phyloP scores from a whole-genome alignment of 352 stramenopile genomes.

The Sclerospora graminicola region DNA sequence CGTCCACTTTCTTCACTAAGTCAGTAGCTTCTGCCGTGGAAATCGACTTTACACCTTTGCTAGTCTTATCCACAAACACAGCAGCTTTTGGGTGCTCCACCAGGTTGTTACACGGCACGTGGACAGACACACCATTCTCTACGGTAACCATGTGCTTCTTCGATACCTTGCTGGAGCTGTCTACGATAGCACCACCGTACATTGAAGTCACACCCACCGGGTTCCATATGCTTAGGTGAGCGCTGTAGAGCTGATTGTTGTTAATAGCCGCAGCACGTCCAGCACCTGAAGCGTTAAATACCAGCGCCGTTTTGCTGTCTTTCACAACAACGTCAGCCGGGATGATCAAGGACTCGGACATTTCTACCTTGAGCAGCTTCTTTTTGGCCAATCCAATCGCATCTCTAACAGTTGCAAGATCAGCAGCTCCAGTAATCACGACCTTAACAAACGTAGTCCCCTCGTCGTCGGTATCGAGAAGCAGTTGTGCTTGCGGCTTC shows the following conservation, averaged over 20 bases:
- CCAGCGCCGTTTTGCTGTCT: conserved; percentile 49
- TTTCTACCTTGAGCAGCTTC: conserved; percentile 47
- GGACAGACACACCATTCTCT: conserved; percentile 37
- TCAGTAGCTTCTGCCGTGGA: conserved; percentile 31
- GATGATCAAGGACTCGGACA: conserved; percentile 45
- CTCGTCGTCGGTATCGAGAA: conserved; percentile 60
- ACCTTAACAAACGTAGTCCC: conserved; percentile 58
- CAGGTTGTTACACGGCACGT: conserved; percentile 74
- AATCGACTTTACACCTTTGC: conserved; percentile 56
- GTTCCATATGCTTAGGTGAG: conserved; percentile 68
- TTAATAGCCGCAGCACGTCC: conserved; percentile 53
- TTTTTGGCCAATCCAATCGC: conserved; percentile 60
- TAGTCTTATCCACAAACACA: conserved; percentile 52
- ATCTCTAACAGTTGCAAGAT: conserved; percentile 42
- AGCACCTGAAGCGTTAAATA: conserved; percentile 53
- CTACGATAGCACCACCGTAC: conserved; percentile 57
- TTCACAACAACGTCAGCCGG: conserved; percentile 46
- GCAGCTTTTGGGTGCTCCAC: conserved; percentile 51
- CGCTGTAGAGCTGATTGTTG: conserved; percentile 48
- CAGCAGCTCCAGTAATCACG: conserved; percentile 46
- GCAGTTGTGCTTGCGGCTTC: conserved; percentile 42
- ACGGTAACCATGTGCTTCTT: conserved; percentile 51
- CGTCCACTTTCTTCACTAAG: conserved; percentile 41
- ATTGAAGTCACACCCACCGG: conserved; percentile 51
- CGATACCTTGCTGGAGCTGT: conserved; percentile 29